Evolutionary conservation across 257 asterid species (phyloP).

Genomic region (Fraxinus quadrangulata): DNA sequence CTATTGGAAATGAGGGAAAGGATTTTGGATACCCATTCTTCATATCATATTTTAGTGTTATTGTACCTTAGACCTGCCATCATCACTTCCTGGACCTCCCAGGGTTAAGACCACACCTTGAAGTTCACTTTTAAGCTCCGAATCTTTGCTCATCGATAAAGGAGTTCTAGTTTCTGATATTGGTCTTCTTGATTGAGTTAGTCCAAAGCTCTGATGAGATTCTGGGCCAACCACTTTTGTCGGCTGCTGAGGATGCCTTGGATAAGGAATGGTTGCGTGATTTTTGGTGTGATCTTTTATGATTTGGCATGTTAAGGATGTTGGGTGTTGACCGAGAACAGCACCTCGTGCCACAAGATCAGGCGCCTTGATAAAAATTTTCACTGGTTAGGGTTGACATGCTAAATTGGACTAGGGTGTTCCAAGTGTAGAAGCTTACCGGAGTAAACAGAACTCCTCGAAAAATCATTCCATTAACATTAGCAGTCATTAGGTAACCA

Average conservation of each 20-base stretch:
- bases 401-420: background rate
- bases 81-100: conserved; percentile 72
- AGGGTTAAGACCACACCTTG: conserved; percentile 78
- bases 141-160: conserved; percentile 29
- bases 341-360: conserved; percentile 46
- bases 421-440: conserved; percentile 41
- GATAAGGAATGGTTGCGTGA: conserved; percentile 23
- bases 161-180: conserved; percentile 30
- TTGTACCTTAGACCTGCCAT: conserved; percentile 23
- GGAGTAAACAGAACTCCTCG: conserved; percentile 90
- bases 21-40: background rate
- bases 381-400: background rate
- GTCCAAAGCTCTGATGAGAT: conserved; percentile 27
- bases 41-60: conserved; percentile 16
- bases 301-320: conserved; percentile 25
- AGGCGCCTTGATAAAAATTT: conserved; percentile 53
- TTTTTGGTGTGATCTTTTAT: conserved; percentile 28
- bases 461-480: conserved; percentile 74
- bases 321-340: conserved; percentile 36
- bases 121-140: conserved; percentile 55
- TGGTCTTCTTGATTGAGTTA: conserved; percentile 40
- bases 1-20: background rate
- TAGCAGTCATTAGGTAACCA: conserved; percentile 91
- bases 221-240: conserved; percentile 34
- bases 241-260: conserved; percentile 44